phyloP scores from a whole-genome alignment of 1,284 basidiomycete species.

The Ganoderma lingzhi region DNA sequence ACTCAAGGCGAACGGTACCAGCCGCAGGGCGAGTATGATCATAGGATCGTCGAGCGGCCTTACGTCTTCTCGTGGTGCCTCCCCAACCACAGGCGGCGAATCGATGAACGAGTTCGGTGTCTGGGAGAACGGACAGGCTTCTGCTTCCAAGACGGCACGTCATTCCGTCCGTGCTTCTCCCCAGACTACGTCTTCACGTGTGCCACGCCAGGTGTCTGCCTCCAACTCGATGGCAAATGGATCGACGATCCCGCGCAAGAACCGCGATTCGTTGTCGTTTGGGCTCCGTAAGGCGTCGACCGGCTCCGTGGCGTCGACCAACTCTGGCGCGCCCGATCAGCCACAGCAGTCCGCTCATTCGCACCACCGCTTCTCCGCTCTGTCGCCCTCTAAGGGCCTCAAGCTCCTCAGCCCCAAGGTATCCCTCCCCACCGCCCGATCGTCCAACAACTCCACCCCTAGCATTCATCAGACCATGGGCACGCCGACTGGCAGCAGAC shows the following conservation, averaged over 20 bases:
- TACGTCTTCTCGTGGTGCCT: conserved; percentile 66
- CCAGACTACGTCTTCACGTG: conserved; percentile 51
- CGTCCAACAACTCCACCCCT: conserved; percentile 62
- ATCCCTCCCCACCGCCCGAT: conserved; percentile 62
- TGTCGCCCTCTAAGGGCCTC: conserved; percentile 83
- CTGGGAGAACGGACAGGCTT: conserved; percentile 62
- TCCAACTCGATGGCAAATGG: conserved; percentile 52
- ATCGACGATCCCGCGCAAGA: conserved; percentile 65
- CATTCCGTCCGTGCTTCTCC: conserved; percentile 69
- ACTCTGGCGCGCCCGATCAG: conserved; percentile 53
- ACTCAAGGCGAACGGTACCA: conserved; percentile 59
- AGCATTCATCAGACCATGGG: conserved; percentile 59
- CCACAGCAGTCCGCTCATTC: conserved; percentile 37
- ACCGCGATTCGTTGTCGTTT: conserved; percentile 80
- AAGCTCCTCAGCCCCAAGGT: conserved; percentile 84
- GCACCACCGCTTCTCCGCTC: conserved; percentile 76
- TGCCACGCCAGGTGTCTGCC: conserved; percentile 71
- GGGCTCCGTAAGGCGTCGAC: conserved; percentile 82
- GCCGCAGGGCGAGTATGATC: conserved; percentile 70
- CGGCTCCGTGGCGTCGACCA: conserved; percentile 73
- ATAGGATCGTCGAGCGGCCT: conserved; percentile 49
- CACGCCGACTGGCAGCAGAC: conserved; percentile 78
- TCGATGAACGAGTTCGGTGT: conserved; percentile 82
- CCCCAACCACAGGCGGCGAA: conserved; percentile 58
- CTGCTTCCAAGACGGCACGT: conserved; percentile 48